Evolutionary conservation across 129 eudicot genomes (phyloP).

Genomic region (Lactuca saligna): DNA sequence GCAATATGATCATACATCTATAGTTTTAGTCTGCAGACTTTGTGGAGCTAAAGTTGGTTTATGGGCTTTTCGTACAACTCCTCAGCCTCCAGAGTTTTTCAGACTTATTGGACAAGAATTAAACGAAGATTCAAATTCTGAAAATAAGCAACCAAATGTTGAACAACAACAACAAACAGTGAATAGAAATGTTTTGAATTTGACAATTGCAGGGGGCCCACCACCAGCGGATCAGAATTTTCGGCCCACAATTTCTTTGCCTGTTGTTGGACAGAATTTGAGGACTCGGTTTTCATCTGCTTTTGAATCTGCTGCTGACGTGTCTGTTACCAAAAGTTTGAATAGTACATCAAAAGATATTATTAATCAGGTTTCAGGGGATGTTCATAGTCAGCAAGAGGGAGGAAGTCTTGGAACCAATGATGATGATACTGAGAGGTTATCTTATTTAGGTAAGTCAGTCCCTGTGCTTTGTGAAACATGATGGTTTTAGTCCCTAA

Average conservation of each 20-base stretch:
- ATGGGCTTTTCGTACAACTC: conserved; percentile 73
- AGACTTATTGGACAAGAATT: conserved; percentile 69
- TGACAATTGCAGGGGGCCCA: conserved; percentile 98
- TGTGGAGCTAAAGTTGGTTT: conserved; percentile 94
- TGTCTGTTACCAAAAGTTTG: too few relatives aligned
- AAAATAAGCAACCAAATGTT: conserved; percentile 29
- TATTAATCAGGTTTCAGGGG: too few relatives aligned
- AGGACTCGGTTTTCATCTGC: conserved; percentile 57
- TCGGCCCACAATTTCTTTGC: conserved; percentile 75
- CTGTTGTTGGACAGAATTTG: conserved; percentile 80
- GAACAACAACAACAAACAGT: conserved; percentile 32
- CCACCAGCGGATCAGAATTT: conserved; percentile 86
- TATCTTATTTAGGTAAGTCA: too few relatives aligned
- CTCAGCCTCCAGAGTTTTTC: conserved; percentile 72
- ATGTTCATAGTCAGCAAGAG: too few relatives aligned
- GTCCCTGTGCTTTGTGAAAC: too few relatives aligned
- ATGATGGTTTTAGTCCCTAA: too few relatives aligned
- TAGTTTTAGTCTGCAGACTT: conserved; percentile 73
- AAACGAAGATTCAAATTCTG: conserved; percentile 36
- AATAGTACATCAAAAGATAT: too few relatives aligned
- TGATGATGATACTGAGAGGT: too few relatives aligned
- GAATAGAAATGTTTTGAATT: conserved; percentile 27
- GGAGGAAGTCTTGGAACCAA: too few relatives aligned
- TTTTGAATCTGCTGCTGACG: conserved; percentile 24
- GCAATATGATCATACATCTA: conserved; percentile 71